Conservation (phyloP, 2,329 filamentous ascomycete genomes). For the Alternaria infectoria region DNA sequence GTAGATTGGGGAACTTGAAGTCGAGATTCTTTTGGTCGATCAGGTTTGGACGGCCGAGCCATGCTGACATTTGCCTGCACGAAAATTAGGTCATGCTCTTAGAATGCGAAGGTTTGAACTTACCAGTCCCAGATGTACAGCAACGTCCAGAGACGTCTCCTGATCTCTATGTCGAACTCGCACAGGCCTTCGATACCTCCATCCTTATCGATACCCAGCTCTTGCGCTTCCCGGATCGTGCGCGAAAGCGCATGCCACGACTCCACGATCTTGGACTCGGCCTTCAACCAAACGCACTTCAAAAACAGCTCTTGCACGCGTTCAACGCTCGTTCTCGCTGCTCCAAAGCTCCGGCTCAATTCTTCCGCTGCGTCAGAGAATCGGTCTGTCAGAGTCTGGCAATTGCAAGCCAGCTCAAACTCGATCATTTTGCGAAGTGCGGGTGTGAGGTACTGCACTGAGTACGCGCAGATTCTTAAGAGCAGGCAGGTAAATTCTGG, state of each 20-base stretch:
- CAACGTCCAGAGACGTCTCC: conserved; percentile 55
- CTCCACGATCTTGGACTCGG: conserved; percentile 55
- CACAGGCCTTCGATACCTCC: conserved; percentile 43
- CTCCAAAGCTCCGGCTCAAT: conserved; percentile 52
- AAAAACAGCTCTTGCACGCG: conserved; percentile 60
- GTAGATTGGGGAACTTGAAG: conserved; percentile 51
- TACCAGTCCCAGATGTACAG: conserved; percentile 59
- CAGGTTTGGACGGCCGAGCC: conserved; percentile 54
- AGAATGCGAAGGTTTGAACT: neutral
- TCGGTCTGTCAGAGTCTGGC: conserved; percentile 49
- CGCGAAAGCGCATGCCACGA: conserved; percentile 56
- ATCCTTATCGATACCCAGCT: conserved; percentile 54
- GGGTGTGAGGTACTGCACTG: conserved; percentile 52
- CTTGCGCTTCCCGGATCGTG: conserved; percentile 57
- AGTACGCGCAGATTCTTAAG: conserved; percentile 55
- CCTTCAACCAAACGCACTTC: conserved; percentile 56
- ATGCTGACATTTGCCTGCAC: conserved; percentile 50
- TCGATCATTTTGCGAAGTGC: conserved; percentile 52
- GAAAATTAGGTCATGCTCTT: neutral
- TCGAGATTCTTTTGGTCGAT: conserved; percentile 51
- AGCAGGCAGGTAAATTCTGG: conserved; percentile 57
- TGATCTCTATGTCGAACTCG: conserved; percentile 57
- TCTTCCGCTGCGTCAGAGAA: conserved; percentile 54
- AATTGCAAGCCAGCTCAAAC: conserved; percentile 52
- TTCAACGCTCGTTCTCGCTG: conserved; percentile 53